These are phyloP conservation scores for maize (Zea mays) DNA, from an alignment of 176 grass and related monocot species.

Conservation along the genomic window Zm-B73-REFERENCE-NAM-5.0 NC_050101.1:49522001-49522500, in stretches of 20 bases:
- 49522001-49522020: neutral
- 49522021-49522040: neutral
- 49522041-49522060: slow-evolving; percentile 5
- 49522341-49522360: slow-evolving; percentile 6
- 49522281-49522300: neutral
- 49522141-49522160: neutral
- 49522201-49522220: too few species aligned
- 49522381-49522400: slow-evolving; percentile 10
- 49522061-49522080: neutral
- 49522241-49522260: too few species aligned
- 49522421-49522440: neutral
- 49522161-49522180: neutral
- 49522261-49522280: neutral
- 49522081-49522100: slow-evolving; percentile 9
- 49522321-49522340: neutral
- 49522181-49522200: too few species aligned
- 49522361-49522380: neutral
- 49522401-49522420: neutral
- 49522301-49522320: neutral
- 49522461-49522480: slow-evolving; percentile 1
- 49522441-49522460: neutral
- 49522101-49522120: neutral
- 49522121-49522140: neutral
- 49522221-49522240: too few species aligned
- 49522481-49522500: neutral